Base-by-base conservation (phyloP, 1,139 yeast genomes). In the Pneumocystis sp. region DNA sequence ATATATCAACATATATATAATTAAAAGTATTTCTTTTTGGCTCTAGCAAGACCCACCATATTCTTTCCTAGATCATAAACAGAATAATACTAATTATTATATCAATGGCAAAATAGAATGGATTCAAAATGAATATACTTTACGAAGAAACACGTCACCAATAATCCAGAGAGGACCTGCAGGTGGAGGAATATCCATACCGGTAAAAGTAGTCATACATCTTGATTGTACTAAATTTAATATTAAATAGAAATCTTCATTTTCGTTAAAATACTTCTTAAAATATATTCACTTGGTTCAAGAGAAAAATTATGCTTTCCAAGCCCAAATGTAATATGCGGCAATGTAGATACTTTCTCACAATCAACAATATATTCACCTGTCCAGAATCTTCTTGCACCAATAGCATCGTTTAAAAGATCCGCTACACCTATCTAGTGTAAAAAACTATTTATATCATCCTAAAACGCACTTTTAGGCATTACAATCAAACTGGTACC, bases 101-200 rank as follows among this genome's bases (percentile, higher is more conserved):
- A 31, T 40, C 21, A 50, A 17, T 50, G 4, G 15, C 7, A 50
- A 10, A 2, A 10, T 12, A 50, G 21, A 29, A 50, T 31, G 10
- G 5, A 50, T 25, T 15, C 4, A 15, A 7, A 37, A 50, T 25
- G 25, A 25, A 50, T 50, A 50, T 50, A 50, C 57, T 12, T 82
- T 87, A 81, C 98, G 89, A 78, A 93, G 83, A 86, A 93, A 93
- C 21, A 97, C 95, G 75, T 93, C 98, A 75, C 98, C 98, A 71
- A 93, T 80, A 74, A 93, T 91, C 67, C 97, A 96, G 79, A 93
- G 78, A 71, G 96, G 97, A 67, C 97, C 97, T 72, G 91, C 86
- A 70, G 97, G 97, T 71, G 85, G 89, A 64, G 97, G 97, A 84
- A 93, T 85, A 76, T 93, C 98, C 91, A 93, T 85, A 72, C 96